Conservation (phyloP, 2,329 filamentous ascomycete genomes). For the Pseudonectria foliicola region DNA sequence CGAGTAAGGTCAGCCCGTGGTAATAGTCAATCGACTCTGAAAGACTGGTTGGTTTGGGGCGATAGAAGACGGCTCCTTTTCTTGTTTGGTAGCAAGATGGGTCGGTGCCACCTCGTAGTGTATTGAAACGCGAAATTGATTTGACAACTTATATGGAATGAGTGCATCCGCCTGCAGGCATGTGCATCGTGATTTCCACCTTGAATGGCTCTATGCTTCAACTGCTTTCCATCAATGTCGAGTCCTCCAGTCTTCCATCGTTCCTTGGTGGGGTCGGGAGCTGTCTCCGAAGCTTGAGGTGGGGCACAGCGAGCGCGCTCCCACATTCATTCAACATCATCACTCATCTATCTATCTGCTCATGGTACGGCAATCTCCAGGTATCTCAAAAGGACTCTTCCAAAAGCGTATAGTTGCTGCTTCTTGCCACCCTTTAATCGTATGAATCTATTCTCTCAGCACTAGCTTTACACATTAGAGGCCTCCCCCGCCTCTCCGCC, state of each 20-base stretch:
- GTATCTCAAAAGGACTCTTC: too few species aligned
- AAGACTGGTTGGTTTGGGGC: constrained; percentile 17
- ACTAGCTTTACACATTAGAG: not conserved
- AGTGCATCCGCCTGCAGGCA: too few species aligned
- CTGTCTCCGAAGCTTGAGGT: too few species aligned
- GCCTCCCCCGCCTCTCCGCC: constrained; percentile 1
- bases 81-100: constrained; percentile 14
- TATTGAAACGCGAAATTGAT: constrained; percentile 20
- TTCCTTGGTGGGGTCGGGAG: too few species aligned
- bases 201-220: too few species aligned
- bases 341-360: not conserved
- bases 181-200: too few species aligned
- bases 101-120: constrained; percentile 21
- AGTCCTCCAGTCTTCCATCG: too few species aligned
- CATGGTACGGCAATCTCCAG: too few species aligned
- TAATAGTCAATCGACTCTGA: constrained; percentile 12
- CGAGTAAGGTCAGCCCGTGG: constrained; percentile 54
- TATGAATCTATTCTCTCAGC: not conserved
- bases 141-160: too few species aligned
- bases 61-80: constrained; percentile 21
- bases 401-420: too few species aligned
- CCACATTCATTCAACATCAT: not conserved
- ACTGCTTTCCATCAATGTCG: too few species aligned
- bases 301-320: not conserved
- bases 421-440: not conserved